phyloP scores from a whole-genome alignment of 805 yeast genomes.

The Ogataea minuta region DNA sequence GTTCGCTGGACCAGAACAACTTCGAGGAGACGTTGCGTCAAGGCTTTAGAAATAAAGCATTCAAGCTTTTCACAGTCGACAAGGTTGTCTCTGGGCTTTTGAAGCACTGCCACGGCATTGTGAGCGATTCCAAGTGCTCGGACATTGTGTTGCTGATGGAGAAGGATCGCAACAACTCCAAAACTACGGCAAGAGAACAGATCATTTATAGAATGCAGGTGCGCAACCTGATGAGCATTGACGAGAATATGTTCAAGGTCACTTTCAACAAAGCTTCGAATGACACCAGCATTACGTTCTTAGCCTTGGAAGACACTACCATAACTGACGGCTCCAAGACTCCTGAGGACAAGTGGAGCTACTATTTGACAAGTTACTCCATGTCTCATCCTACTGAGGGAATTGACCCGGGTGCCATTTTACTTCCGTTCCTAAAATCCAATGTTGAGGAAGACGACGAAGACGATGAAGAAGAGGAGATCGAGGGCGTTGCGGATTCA shows the following conservation, averaged over 20 bases:
- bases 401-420: conserved; percentile 70
- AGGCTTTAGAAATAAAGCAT: conserved; percentile 91
- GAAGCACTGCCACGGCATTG: conserved; percentile 83
- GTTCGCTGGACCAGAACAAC: conserved; percentile 89
- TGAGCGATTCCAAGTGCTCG: conserved; percentile 75
- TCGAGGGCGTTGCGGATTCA: conserved; percentile 65
- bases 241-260: conserved; percentile 91
- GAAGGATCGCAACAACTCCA: conserved; percentile 60
- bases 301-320: conserved; percentile 86
- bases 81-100: conserved; percentile 81
- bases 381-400: conserved; percentile 99
- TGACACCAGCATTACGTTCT: conserved; percentile 70
- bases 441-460: conserved; percentile 50
- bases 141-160: conserved; percentile 83
- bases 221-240: conserved; percentile 70
- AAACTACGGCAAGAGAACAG: conserved; percentile 81
- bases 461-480: conserved; percentile 36
- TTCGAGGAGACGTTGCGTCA: conserved; percentile 95
- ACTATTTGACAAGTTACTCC: conserved; percentile 87
- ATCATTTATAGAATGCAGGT: conserved; percentile 87
- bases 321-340: conserved; percentile 60
- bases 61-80: conserved; percentile 87
- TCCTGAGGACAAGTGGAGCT: conserved; percentile 84
- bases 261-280: conserved; percentile 56
- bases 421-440: conserved; percentile 73